Evolutionary conservation across 805 yeast species (phyloP).

Genomic region (Cyberlindnera xishuangbannaensis): DNA sequence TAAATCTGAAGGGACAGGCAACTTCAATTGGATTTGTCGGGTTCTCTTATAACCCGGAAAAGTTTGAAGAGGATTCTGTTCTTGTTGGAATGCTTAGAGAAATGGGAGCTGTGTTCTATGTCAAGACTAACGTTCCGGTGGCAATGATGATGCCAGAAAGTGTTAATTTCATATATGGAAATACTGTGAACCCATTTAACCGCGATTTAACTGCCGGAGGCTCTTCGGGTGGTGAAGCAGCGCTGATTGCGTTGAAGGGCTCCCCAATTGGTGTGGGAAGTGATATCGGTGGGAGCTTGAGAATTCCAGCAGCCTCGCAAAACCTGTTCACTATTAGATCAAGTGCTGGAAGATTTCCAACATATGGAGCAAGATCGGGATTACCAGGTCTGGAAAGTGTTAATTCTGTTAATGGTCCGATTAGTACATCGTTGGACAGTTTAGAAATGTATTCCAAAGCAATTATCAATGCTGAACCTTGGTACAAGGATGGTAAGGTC

Average conservation of each 20-base stretch:
- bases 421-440: conserved; percentile 34
- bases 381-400: conserved; percentile 28
- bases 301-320: conserved; percentile 41
- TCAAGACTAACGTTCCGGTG: conserved; percentile 49
- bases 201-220: conserved; percentile 43
- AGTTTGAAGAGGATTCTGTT: conserved; percentile 29
- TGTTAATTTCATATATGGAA: conserved; percentile 38
- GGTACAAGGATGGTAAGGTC: conserved; percentile 37
- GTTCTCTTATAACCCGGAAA: conserved; percentile 23
- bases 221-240: conserved; percentile 51
- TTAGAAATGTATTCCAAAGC: conserved; percentile 30
- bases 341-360: conserved; percentile 39
- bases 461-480: conserved; percentile 33
- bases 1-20: conserved; percentile 38
- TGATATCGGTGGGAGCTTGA: conserved; percentile 48
- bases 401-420: conserved; percentile 43
- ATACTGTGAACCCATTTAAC: conserved; percentile 41
- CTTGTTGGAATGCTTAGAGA: conserved; percentile 36
- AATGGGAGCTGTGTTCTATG: conserved; percentile 48
- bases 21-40: conserved; percentile 45
- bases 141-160: conserved; percentile 48
- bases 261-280: conserved; percentile 50
- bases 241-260: conserved; percentile 38
- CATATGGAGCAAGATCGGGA: conserved; percentile 20
- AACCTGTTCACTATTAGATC: conserved; percentile 40